Conservation (phyloP, 2,329 filamentous ascomycete species). For the Cladobotryum protrusum region DNA sequence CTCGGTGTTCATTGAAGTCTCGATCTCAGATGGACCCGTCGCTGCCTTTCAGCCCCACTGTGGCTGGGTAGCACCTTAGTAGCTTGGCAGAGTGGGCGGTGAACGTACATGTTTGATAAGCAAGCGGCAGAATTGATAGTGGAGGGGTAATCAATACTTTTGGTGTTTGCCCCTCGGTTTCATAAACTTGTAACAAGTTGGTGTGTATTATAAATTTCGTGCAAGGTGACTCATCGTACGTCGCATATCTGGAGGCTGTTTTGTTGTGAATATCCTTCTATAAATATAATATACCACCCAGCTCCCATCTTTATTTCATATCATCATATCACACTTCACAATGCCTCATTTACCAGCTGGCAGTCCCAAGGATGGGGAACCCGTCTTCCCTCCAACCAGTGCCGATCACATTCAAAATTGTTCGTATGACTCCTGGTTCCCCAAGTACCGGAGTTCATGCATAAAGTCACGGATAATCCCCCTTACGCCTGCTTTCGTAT, state of each 20-base stretch:
- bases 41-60: neutral
- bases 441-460: slow-evolving; percentile 71
- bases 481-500: slow-evolving; percentile 66
- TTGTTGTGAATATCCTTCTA: too few species aligned
- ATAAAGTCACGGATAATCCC: slow-evolving; percentile 83
- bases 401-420: slow-evolving; percentile 88
- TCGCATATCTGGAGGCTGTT: neutral
- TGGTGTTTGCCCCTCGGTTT: neutral
- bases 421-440: slow-evolving; percentile 89
- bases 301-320: neutral
- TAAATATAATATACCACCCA: neutral
- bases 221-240: neutral
- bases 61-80: neutral
- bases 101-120: slow-evolving; percentile 11
- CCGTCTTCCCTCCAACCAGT: slow-evolving; percentile 77
- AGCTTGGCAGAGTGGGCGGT: slow-evolving; percentile 17
- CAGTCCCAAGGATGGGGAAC: slow-evolving; percentile 16
- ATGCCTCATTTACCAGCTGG: slow-evolving; percentile 31
- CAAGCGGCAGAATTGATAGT: slow-evolving; percentile 21
- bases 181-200: neutral
- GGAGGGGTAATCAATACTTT: neutral
- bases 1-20: neutral
- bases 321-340: neutral
- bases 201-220: neutral
- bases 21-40: neutral